A percentile compares a stretch with the other conserved stretches of the same genome.
These are phyloP conservation scores for Suhomyces tanzawaensis DNA, from an alignment of 805 yeast species.

Conservation along the genomic window DNA sequence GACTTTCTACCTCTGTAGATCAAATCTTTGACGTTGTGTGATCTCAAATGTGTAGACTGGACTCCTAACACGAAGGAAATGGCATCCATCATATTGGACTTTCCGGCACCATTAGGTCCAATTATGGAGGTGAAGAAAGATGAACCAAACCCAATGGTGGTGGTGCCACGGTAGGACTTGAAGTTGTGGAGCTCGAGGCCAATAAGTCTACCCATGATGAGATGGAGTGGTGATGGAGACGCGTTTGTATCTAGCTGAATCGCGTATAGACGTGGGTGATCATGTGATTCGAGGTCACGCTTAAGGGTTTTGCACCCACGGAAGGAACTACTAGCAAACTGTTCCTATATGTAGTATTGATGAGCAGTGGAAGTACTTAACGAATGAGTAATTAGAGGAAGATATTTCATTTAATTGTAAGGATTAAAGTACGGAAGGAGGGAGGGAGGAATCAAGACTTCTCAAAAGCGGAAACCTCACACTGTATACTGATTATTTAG, in stretches of 20 bases:
- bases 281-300: too few species aligned
- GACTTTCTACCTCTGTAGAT: conserved; percentile 67
- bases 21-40: conserved; percentile 69
- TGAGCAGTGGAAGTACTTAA: too few species aligned
- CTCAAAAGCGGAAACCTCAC: too few species aligned
- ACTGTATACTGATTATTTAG: too few species aligned
- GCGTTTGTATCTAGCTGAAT: conserved; percentile 3
- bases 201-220: conserved; percentile 72
- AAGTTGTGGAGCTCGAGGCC: conserved; percentile 82
- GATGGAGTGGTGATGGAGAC: neutral
- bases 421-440: too few species aligned
- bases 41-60: conserved; percentile 69
- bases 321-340: too few species aligned
- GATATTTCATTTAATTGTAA: too few species aligned
- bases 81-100: conserved; percentile 97
- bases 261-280: too few species aligned
- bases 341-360: too few species aligned
- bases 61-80: conserved; percentile 92
- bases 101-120: conserved; percentile 99
- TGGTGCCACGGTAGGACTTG: conserved; percentile 83
- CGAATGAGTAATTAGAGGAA: too few species aligned
- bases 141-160: conserved; percentile 78
- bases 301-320: too few species aligned
- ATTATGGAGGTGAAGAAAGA: conserved; percentile 84
- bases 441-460: too few species aligned